These are phyloP conservation scores for Carallia brachiata DNA, from an alignment of 345 rosid species.

Conservation along the genomic window DNA sequence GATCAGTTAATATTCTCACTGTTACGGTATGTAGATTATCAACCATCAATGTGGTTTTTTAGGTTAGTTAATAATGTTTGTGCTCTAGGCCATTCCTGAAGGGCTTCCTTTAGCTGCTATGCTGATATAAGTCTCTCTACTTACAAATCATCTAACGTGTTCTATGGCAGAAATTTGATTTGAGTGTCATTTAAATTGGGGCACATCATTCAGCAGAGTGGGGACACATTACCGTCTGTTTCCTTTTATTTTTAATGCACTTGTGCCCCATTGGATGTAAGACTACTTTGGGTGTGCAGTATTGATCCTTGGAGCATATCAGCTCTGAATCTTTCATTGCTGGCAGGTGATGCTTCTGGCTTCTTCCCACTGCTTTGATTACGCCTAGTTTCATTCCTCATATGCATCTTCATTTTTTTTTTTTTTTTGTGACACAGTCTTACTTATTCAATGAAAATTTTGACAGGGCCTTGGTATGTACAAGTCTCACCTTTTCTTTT, in stretches of 20 bases:
- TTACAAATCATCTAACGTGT: not conserved
- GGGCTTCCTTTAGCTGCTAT: conserved; percentile 99
- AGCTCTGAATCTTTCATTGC: not conserved
- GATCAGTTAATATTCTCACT: conserved; percentile 73
- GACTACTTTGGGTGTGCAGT: no score
- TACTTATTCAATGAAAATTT: conserved; percentile 98
- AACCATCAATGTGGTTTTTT: not conserved
- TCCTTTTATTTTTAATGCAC: no score
- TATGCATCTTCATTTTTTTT: not conserved
- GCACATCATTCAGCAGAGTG: no score
- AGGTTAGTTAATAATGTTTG: conserved; percentile 4
- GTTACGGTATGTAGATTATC: conserved; percentile 42
- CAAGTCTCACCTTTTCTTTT: conserved; percentile 9
- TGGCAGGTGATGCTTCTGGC: not conserved
- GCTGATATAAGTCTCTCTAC: conserved; percentile 67
- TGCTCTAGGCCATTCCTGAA: conserved; percentile 85
- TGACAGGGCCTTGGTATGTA: conserved; percentile 90
- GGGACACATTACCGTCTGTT: no score
- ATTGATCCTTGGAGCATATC: not conserved
- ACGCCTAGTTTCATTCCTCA: not conserved
- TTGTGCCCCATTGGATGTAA: no score
- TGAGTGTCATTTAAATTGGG: no score
- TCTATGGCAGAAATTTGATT: no score
- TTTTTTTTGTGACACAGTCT: conserved; percentile 50
- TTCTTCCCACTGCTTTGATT: not conserved